These are phyloP conservation scores for Saraca asoca DNA, from an alignment of 331 rosid genomes.

Conservation along the genomic window DNA sequence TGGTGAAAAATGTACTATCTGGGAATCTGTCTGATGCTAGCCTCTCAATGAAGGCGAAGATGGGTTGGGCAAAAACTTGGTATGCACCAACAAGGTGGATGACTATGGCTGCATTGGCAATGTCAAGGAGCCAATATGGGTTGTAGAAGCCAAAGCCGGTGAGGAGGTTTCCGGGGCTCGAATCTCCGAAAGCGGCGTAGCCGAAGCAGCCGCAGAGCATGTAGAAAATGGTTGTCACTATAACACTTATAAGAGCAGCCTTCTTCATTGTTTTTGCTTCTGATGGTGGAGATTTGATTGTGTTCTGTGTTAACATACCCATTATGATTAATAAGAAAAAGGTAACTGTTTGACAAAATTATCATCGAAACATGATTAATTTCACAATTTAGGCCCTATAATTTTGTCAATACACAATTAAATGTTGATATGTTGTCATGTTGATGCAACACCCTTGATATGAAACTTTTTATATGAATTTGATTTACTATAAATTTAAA, in stretches of 20 bases:
- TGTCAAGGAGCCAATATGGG: conserved; percentile 73
- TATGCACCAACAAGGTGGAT: conserved; percentile 81
- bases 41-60: conserved; percentile 55
- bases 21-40: conserved; percentile 18
- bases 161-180: conserved; percentile 72
- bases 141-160: conserved; percentile 64
- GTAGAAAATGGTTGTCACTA: conserved; percentile 68
- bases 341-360: too few relatives aligned
- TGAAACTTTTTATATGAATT: too few relatives aligned
- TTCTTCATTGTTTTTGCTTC: conserved; percentile 73
- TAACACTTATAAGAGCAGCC: conserved; percentile 54
- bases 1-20: conserved; percentile 35
- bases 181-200: conserved; percentile 72
- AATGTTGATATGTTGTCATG: too few relatives aligned
- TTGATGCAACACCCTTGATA: too few relatives aligned
- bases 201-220: conserved; percentile 80
- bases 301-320: conserved; percentile 49
- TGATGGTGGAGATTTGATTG: conserved; percentile 65
- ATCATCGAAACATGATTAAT: too few relatives aligned
- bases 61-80: conserved; percentile 77
- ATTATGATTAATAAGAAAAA: too few relatives aligned
- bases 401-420: too few relatives aligned
- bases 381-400: too few relatives aligned
- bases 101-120: conserved; percentile 78
- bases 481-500: too few relatives aligned